Evolutionary conservation across 2,329 filamentous ascomycete species (phyloP).

Genomic region (Myriosclerotinia scirpicola): DNA sequence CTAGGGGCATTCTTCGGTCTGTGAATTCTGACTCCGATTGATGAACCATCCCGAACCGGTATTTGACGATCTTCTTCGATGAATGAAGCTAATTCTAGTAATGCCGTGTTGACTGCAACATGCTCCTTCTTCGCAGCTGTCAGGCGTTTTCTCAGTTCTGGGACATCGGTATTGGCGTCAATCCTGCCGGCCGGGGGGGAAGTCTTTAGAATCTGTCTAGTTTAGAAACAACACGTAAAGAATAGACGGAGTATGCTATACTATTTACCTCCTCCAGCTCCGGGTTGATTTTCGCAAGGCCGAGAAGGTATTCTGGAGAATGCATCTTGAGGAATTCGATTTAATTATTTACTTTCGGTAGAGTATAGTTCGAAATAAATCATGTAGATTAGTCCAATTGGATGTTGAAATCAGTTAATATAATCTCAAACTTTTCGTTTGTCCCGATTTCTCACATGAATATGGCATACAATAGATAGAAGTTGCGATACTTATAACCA

Average conservation of each 20-base stretch:
- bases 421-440: no score
- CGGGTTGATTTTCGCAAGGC: constrained; percentile 28
- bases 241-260: not conserved
- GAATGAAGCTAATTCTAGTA: constrained; percentile 15
- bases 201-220: not conserved
- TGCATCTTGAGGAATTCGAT: constrained; percentile 5
- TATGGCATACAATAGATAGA: not conserved
- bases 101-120: not conserved
- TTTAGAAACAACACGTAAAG: not conserved
- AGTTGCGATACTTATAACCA: not conserved
- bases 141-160: not conserved
- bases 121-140: not conserved
- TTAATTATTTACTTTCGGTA: not conserved
- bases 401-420: no score
- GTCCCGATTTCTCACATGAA: no score
- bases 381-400: no score
- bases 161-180: not conserved
- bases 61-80: constrained; percentile 33
- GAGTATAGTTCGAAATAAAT: no score
- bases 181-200: not conserved
- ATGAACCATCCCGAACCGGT: constrained; percentile 32
- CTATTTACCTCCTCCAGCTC: constrained; percentile 28
- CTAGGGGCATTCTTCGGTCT: constrained; percentile 27
- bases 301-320: constrained; percentile 24
- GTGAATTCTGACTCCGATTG: constrained; percentile 33